Conservation (phyloP, 2,329 filamentous ascomycete genomes). For the Zymoseptoria pseudotritici region DNA sequence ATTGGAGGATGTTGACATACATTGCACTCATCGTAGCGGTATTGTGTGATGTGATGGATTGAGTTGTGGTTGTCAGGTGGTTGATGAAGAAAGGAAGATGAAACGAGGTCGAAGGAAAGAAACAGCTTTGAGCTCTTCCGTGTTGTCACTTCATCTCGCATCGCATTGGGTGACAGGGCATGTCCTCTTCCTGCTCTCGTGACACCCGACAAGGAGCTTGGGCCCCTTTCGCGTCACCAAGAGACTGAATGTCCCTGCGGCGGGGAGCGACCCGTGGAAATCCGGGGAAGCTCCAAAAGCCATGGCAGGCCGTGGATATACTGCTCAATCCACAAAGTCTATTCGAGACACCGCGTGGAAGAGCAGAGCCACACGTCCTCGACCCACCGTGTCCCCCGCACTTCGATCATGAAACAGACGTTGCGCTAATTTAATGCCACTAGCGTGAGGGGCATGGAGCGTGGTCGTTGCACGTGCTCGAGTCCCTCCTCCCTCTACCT, state of each 20-base stretch:
- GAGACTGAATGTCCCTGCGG: not conserved
- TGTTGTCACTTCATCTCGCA: not conserved
- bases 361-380: not conserved
- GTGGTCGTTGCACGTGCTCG: not conserved
- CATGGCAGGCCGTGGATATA: not conserved
- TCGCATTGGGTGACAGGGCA: no score
- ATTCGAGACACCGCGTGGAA: no score
- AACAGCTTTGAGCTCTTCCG: not conserved
- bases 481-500: not conserved
- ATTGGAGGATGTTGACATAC: slow-evolving; percentile 8
- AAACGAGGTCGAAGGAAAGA: not conserved
- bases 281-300: not conserved
- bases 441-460: not conserved
- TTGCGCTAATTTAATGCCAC: not conserved
- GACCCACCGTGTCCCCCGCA: not conserved
- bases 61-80: not conserved
- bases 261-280: not conserved
- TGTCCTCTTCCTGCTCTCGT: not conserved
- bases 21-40: slow-evolving; percentile 31
- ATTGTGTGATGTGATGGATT: not conserved
- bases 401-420: not conserved
- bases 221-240: not conserved
- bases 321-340: no score
- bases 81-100: not conserved
- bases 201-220: not conserved